Evolutionary conservation across 305 asterid species (phyloP).

Genomic region (Fraxinus latifolia): DNA sequence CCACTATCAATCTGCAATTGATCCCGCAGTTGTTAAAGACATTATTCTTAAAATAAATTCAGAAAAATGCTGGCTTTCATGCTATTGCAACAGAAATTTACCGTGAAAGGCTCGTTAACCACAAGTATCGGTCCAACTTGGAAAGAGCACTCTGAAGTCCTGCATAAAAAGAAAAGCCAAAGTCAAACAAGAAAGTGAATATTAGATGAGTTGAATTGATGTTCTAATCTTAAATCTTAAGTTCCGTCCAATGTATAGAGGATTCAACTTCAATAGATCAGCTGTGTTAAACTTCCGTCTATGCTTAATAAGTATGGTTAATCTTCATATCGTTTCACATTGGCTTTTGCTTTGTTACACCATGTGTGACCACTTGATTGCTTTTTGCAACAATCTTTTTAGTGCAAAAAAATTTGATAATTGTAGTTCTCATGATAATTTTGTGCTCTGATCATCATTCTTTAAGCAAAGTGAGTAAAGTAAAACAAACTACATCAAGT

Average conservation of each 20-base stretch:
- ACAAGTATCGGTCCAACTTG: conserved; percentile 82
- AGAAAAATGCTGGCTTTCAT: neutral
- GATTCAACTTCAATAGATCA: neutral
- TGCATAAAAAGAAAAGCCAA: conserved; percentile 23
- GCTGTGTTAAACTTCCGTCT: neutral
- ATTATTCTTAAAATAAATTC: neutral
- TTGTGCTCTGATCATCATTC: neutral
- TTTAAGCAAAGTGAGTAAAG: neutral
- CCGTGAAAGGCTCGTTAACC: conserved; percentile 81
- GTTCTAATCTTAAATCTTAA: neutral
- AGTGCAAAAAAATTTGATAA: neutral
- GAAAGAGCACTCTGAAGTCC: conserved; percentile 80
- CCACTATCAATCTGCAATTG: conserved; percentile 72
- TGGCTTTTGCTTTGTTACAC: neutral
- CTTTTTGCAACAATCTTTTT: neutral
- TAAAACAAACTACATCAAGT: neutral
- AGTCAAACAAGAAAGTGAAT: neutral
- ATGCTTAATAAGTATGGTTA: neutral
- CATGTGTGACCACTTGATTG: neutral
- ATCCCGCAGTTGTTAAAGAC: neutral
- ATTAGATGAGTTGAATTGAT: neutral
- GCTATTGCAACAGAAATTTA: conserved; percentile 24
- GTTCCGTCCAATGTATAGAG: neutral
- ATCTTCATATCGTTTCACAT: neutral
- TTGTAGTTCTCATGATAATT: neutral